Evolutionary conservation across 169 alveolate species (phyloP).

Genomic region (Babesia microti): DNA sequence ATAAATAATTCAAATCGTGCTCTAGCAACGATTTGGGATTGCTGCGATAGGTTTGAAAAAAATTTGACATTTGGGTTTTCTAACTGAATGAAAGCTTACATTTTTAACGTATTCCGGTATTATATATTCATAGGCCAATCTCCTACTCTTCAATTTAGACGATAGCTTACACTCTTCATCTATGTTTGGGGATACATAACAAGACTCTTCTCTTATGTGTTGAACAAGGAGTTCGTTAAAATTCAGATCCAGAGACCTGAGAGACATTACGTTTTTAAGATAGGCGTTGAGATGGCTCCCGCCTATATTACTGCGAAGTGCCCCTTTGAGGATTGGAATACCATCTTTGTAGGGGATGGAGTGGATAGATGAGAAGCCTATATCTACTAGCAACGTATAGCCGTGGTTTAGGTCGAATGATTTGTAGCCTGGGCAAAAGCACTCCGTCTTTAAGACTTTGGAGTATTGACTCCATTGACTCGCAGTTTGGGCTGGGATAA

Average conservation of each 20-base stretch:
- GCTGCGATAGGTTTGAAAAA: neutral
- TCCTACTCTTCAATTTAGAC: conserved; percentile 1
- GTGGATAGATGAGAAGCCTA: conserved; percentile 67
- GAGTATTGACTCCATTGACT: conserved; percentile 59
- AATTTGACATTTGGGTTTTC: neutral
- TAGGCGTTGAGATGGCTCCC: conserved; percentile 64
- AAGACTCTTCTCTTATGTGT: conserved; percentile 51
- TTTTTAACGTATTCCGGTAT: conserved; percentile 21
- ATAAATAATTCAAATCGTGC: neutral
- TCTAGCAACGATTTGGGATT: neutral
- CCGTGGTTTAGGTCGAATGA: neutral
- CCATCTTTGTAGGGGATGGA: conserved; percentile 64
- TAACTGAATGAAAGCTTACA: conserved; percentile 5
- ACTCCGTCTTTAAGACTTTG: too few relatives aligned
- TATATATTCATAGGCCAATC: conserved; percentile 16
- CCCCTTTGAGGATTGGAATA: conserved; percentile 59
- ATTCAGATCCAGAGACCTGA: conserved; percentile 63
- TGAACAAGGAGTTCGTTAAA: conserved; percentile 71
- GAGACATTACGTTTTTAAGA: conserved; percentile 55
- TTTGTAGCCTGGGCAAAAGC: conserved; percentile 8
- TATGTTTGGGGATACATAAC: conserved; percentile 38
- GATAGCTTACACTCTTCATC: conserved; percentile 42
- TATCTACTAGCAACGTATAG: conserved; percentile 54
- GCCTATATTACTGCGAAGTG: conserved; percentile 59
- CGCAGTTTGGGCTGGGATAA: conserved; percentile 66